Evolutionary conservation across 2,329 filamentous ascomycete genomes (phyloP), one percentile per base, ranked within the genome.

Genomic region (Ceratocystis ficicola): DNA sequence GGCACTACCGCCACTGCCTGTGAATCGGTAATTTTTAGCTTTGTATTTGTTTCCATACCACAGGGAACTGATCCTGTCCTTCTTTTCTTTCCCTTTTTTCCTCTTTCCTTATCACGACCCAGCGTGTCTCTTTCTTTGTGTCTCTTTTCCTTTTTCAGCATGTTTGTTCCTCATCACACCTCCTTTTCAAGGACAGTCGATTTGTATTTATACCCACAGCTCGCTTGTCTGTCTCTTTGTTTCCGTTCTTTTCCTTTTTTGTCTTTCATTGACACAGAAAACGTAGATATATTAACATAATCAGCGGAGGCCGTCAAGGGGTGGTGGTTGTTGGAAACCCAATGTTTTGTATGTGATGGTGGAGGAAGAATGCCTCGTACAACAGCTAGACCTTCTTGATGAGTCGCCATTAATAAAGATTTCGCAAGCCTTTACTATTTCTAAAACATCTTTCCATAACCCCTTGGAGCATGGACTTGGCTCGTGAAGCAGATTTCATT

Each of bases 1-100:
- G 69, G 81, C 81, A 15, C 75, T 84, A 25, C 82, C 82, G 20
- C 81, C 82, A 0, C 76, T 83, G 48, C 81, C 81, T 3, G 73
- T 70, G 55, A 76, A 73, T 41, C 63, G 62, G 6, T 52, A 4
- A 22, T n/a, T 30, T 12, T 12, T 3, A 10, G n/a, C 20, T 6
- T 20, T 6, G 3, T 36, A 20, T 20, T n/a, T 41, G 28, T 61
- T 65, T 20, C 50, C 20, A 17, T 63, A 25, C 20, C 10, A 41
- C 8, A 4, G 36, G 10, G 3, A 10, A 12, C 36, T 41, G 36
- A 41, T 41, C 25, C 30, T 30, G 17, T 10, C 25, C 44, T 28
- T 63, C n/a, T 20, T 28, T 55, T 55, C 22, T 30, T 44, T 41
- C 36, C 17, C 17, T 48, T 48, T 55, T 30, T 12, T 55, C 20